Percentiles rank a stretch among this genome's conserved stretches.
phyloP scores from a whole-genome alignment of 179 eudicot genomes.

The Heliamphora pulchella region DNA sequence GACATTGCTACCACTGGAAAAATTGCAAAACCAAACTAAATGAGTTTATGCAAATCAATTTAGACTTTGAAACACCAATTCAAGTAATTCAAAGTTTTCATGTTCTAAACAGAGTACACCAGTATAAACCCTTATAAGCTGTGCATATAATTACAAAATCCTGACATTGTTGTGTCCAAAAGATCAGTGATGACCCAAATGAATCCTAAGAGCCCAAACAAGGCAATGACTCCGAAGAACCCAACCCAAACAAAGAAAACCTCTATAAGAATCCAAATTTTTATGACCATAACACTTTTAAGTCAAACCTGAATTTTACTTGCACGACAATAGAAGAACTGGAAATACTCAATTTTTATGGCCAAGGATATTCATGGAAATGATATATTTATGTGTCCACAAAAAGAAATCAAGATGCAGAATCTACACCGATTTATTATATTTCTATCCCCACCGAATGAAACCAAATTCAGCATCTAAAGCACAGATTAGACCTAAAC shows the following conservation, averaged over 20 bases:
- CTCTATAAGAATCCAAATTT: neutral
- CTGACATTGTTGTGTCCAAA: neutral
- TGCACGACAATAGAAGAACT: neutral
- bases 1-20: constrained; percentile 53
- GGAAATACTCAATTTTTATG: neutral
- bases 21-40: constrained; percentile 3
- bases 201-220: neutral
- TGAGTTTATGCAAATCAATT: neutral
- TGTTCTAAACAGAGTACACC: neutral
- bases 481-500: neutral
- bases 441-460: neutral
- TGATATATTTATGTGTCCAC: neutral
- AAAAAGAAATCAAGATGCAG: neutral
- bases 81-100: neutral
- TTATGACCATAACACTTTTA: neutral
- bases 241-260: constrained; percentile 6
- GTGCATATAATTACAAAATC: neutral
- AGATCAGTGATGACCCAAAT: constrained; percentile 3
- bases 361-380: neutral
- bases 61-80: neutral
- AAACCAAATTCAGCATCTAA: neutral
- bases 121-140: neutral
- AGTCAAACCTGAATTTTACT: neutral
- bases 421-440: neutral
- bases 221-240: too few relatives aligned